Percentiles rank a stretch among this genome's conserved stretches.
Conservation (phyloP, 2,329 filamentous ascomycete species). For the Akanthomyces dipterigenus region DNA sequence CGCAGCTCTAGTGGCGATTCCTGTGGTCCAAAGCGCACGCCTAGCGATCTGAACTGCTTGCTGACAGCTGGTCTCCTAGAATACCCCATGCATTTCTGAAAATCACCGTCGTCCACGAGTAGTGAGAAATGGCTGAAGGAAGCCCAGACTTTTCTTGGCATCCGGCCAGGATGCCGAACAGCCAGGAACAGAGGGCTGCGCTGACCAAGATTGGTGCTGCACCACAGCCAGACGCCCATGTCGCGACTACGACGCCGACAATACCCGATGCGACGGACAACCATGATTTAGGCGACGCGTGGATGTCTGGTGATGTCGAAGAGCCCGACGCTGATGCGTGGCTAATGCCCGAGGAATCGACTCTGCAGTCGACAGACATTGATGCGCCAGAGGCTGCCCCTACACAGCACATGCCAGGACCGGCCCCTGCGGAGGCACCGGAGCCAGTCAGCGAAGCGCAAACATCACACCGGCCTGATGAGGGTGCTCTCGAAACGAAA, state of each 20-base stretch:
- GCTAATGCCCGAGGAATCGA: slow-evolving; percentile 11
- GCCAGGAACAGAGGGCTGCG: slow-evolving; percentile 9
- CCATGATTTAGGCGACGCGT: slow-evolving; percentile 8
- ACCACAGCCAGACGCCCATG: neutral
- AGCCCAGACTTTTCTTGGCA: slow-evolving; percentile 32
- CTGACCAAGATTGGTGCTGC: neutral
- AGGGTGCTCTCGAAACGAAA: neutral
- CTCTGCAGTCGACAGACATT: neutral
- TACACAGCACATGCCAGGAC: neutral
- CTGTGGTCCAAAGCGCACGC: neutral
- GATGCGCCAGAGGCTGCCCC: neutral
- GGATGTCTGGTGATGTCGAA: slow-evolving; percentile 17
- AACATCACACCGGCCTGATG: neutral
- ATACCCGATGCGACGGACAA: slow-evolving; percentile 5
- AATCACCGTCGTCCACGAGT: slow-evolving; percentile 12
- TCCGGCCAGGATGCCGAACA: slow-evolving; percentile 34
- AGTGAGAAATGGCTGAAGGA: slow-evolving; percentile 31
- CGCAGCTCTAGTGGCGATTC: neutral
- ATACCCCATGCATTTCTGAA: slow-evolving; percentile 12
- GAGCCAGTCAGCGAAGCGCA: neutral
- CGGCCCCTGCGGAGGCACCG: neutral
- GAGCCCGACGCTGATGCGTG: slow-evolving; percentile 20
- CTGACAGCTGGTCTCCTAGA: slow-evolving; percentile 6
- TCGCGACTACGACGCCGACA: neutral
- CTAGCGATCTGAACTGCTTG: neutral